phyloP scores from a whole-genome alignment of 1,284 basidiomycete genomes.

The Phellopilus nigrolimitatus region DNA sequence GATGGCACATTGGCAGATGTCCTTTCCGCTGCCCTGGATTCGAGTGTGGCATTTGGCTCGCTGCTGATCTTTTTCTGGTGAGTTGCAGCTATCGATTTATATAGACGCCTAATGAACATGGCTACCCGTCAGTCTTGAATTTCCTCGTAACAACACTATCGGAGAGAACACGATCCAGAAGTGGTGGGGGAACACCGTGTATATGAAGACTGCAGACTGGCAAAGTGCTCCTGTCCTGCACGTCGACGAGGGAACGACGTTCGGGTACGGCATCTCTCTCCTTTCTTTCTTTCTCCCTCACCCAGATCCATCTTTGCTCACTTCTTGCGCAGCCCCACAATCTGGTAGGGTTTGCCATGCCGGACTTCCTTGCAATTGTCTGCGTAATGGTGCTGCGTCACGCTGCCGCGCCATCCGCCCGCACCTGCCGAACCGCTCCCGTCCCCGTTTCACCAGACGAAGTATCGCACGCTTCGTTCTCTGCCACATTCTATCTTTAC shows the following conservation, averaged over 20 bases:
- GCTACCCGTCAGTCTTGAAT: slow-evolving; percentile 36
- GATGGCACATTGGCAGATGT: slow-evolving; percentile 39
- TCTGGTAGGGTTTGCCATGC: neutral
- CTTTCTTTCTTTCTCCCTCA: neutral
- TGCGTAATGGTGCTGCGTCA: too few relatives aligned
- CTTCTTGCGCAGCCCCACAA: neutral
- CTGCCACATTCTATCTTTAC: too few relatives aligned
- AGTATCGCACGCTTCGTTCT: too few relatives aligned
- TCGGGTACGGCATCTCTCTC: slow-evolving; percentile 32
- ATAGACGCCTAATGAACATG: neutral
- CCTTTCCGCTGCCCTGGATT: slow-evolving; percentile 46
- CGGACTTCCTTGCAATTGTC: neutral
- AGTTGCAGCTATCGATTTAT: slow-evolving; percentile 18
- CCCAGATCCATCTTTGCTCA: neutral
- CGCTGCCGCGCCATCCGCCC: too few relatives aligned
- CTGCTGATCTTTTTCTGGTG: slow-evolving; percentile 48
- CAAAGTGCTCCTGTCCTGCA: slow-evolving; percentile 25
- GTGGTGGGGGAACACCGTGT: slow-evolving; percentile 52
- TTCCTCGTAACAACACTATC: slow-evolving; percentile 41
- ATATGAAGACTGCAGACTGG: slow-evolving; percentile 38
- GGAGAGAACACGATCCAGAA: slow-evolving; percentile 35
- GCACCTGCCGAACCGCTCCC: too few relatives aligned
- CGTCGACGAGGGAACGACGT: slow-evolving; percentile 26
- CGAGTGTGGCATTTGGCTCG: slow-evolving; percentile 43
- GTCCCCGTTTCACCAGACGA: too few relatives aligned